Base-by-base conservation (phyloP, 345 rosid species). In the Brassica incana region DNA sequence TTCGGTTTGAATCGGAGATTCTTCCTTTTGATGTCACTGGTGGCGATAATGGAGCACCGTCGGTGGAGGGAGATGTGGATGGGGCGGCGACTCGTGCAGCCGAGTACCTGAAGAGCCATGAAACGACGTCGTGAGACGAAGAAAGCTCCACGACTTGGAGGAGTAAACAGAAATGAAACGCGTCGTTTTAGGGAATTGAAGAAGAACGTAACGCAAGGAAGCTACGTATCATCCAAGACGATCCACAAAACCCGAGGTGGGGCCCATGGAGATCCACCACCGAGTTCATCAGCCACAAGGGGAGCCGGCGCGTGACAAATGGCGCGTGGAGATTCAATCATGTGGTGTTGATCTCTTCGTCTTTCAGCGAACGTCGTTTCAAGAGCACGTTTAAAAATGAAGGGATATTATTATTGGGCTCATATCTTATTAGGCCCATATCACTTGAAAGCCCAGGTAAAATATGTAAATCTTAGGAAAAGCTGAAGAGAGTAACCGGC, bases 81-180 rank as follows among this genome's bases (percentile, higher is more conserved):
- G 20, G 79, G 83, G 56, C 78, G 85, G 56, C 78, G 85, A 79
- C 75, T 69, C 14, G 86, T 52, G 74, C 73, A 81, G 79, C 85
- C 86, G 64, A 87, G 78, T 33, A 85, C 78, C 0, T 82, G 84
- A 65, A 82, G 73, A 77, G 88, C 88, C 97, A 91, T 89, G 81
- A 78, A 77, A 8, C 71, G 18, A 6, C 73, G 59, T 52, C 62
- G 58, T 60, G 56, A 27, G 67, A 67, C 29, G 50, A 73, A 74
- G 60, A 43, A 62, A 45, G 64, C 67, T 80, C 52, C 59, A 69
- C 68, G 69, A 43, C 59, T 38, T 29, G 32, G 20, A 52, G 18
- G 3, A 23, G 70, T 4, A 73, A 38, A 52, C 35, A 58, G 71
- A 35, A 8, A 30, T 0, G 52, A 48, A 78, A 66, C 65, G 68